Evolutionary conservation across 1,284 basidiomycete genomes (phyloP).

Genomic region (Ceratorhiza oryzae-sativae): DNA sequence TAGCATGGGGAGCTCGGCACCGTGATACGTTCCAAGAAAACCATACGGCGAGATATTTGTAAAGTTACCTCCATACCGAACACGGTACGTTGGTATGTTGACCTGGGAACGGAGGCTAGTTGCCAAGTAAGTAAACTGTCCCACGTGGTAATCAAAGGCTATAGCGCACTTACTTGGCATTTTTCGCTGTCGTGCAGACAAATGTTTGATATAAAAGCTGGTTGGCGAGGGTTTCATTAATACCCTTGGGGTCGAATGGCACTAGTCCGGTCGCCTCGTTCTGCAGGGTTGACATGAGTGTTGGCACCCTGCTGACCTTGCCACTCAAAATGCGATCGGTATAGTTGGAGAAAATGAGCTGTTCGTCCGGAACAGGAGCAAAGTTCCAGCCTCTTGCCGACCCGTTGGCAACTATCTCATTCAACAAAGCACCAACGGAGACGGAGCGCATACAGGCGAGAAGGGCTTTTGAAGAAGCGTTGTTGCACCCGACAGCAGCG

Average conservation of each 20-base stretch:
- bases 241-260: conserved; percentile 19
- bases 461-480: not conserved
- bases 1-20: not conserved
- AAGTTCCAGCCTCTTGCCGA: conserved; percentile 13
- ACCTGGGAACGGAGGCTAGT: conserved; percentile 2
- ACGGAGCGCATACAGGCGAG: conserved; percentile 8
- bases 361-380: conserved; percentile 10
- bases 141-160: not conserved
- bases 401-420: conserved; percentile 10
- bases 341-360: conserved; percentile 4
- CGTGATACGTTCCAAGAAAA: conserved; percentile 8
- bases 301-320: conserved; percentile 6
- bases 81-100: not conserved
- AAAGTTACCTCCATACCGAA: conserved; percentile 1
- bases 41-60: conserved; percentile 2
- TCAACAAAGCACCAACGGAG: not conserved
- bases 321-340: conserved; percentile 1
- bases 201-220: not conserved
- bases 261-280: conserved; percentile 19
- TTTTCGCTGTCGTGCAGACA: conserved; percentile 7
- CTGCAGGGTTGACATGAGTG: conserved; percentile 9
- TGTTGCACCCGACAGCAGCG: not conserved
- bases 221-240: conserved; percentile 3
- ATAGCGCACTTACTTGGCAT: not conserved
- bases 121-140: not conserved